Percentiles rank a stretch among this genome's conserved stretches.
These are phyloP conservation scores for Microbotryum saponariae DNA, from an alignment of 1,284 basidiomycete genomes.

Conservation along the genomic window DNA sequence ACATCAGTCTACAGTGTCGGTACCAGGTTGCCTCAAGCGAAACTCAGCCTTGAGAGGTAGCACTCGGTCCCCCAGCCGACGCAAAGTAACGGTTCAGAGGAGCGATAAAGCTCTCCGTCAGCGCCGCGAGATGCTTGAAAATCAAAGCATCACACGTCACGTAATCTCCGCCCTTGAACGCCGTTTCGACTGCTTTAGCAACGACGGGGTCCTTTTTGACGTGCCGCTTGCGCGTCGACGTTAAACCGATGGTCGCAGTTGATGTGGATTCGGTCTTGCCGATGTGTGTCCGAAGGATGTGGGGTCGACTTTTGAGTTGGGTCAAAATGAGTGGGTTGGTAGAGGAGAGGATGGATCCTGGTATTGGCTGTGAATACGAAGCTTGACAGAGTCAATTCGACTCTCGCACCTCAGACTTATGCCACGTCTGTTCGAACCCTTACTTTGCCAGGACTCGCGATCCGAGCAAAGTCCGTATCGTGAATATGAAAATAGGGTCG, in stretches of 20 bases:
- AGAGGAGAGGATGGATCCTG: conserved; percentile 77
- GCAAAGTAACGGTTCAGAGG: conserved; percentile 90
- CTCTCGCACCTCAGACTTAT: conserved; percentile 46
- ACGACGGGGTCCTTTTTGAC: conserved; percentile 62
- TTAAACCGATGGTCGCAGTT: conserved; percentile 53
- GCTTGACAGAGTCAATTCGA: conserved; percentile 62
- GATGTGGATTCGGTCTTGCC: not conserved
- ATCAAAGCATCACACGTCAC: conserved; percentile 57
- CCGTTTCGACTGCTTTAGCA: conserved; percentile 39
- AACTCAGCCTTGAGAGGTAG: too few relatives aligned
- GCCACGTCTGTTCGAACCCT: conserved; percentile 58
- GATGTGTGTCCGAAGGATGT: conserved; percentile 49
- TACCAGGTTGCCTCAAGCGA: not conserved
- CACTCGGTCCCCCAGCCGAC: conserved; percentile 41
- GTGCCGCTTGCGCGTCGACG: conserved; percentile 71
- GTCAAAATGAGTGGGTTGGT: conserved; percentile 92
- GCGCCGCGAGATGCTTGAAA: conserved; percentile 73
- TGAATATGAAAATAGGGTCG: conserved; percentile 40
- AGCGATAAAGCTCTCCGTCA: conserved; percentile 81
- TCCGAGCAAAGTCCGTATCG: conserved; percentile 39
- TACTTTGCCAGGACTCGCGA: conserved; percentile 35
- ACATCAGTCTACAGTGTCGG: not conserved
- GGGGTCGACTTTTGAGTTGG: conserved; percentile 85
- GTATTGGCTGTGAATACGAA: conserved; percentile 55
- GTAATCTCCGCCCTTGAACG: conserved; percentile 35